Conservation (phyloP, 2,329 filamentous ascomycete genomes). For the Emmonsia crescens region DNA sequence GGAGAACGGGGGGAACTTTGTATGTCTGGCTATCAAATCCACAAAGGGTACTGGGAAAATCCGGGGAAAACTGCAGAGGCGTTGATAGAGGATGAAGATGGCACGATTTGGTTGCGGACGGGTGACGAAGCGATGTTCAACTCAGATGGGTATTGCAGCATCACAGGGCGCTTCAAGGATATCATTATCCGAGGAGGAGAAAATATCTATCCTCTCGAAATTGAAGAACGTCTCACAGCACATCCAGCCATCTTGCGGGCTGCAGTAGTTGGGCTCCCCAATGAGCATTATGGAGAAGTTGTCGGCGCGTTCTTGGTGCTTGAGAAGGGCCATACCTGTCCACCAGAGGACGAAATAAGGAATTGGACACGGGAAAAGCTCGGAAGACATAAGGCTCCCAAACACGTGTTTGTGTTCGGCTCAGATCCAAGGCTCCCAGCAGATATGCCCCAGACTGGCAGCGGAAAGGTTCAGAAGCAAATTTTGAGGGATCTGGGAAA, state of each 20-base stretch:
- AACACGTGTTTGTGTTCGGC: slow-evolving; percentile 67
- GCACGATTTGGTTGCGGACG: slow-evolving; percentile 52
- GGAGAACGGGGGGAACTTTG: slow-evolving; percentile 64
- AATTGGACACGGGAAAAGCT: slow-evolving; percentile 53
- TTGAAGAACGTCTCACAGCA: slow-evolving; percentile 58
- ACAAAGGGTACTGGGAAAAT: slow-evolving; percentile 52
- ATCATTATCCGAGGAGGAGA: slow-evolving; percentile 68
- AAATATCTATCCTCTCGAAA: slow-evolving; percentile 64
- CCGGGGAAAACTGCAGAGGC: slow-evolving; percentile 63
- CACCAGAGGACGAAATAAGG: slow-evolving; percentile 45
- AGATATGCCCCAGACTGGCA: slow-evolving; percentile 55
- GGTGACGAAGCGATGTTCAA: slow-evolving; percentile 48
- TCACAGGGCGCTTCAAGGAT: slow-evolving; percentile 68
- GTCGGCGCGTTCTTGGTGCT: slow-evolving; percentile 51
- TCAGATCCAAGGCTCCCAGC: slow-evolving; percentile 39
- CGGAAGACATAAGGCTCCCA: slow-evolving; percentile 57
- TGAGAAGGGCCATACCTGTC: slow-evolving; percentile 25
- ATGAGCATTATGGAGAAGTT: slow-evolving; percentile 62
- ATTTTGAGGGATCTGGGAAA: slow-evolving; percentile 40
- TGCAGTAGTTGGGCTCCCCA: slow-evolving; percentile 58
- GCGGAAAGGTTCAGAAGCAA: slow-evolving; percentile 58
- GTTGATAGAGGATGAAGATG: slow-evolving; percentile 52
- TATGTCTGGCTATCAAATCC: slow-evolving; percentile 67
- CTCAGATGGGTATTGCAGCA: slow-evolving; percentile 54
- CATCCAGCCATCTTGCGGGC: slow-evolving; percentile 54